These are phyloP conservation scores for Lentinula detonsa DNA, from an alignment of 768 basidiomycete genomes.

Conservation along the genomic window DNA sequence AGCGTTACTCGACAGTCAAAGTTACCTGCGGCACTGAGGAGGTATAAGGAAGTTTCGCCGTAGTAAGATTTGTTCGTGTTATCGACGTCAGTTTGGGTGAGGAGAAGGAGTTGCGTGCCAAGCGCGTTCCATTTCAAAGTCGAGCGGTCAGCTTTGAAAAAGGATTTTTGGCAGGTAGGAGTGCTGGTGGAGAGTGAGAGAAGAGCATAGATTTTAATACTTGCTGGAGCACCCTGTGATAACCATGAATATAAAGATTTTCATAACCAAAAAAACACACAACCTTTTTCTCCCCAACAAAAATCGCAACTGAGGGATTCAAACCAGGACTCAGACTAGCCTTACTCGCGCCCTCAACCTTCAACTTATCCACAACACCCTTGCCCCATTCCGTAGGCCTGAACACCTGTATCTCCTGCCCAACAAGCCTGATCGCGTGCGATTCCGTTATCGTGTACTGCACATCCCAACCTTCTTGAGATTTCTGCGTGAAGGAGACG, in stretches of 20 bases:
- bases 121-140: slow-evolving; percentile 95
- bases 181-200: slow-evolving; percentile 39
- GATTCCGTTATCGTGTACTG: slow-evolving; percentile 90
- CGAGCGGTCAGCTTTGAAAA: slow-evolving; percentile 92
- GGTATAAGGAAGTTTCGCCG: slow-evolving; percentile 93
- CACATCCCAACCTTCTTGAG: slow-evolving; percentile 85
- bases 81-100: slow-evolving; percentile 96
- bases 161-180: slow-evolving; percentile 85
- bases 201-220: slow-evolving; percentile 79
- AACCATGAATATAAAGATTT: background rate
- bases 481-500: slow-evolving; percentile 83
- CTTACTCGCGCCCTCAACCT: slow-evolving; percentile 75
- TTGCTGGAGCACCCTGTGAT: slow-evolving; percentile 77
- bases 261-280: slow-evolving; percentile 21
- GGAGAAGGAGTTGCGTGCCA: slow-evolving; percentile 85
- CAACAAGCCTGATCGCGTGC: slow-evolving; percentile 76
- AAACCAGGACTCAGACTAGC: slow-evolving; percentile 76
- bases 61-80: slow-evolving; percentile 97
- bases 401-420: slow-evolving; percentile 79
- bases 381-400: slow-evolving; percentile 74
- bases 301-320: slow-evolving; percentile 87
- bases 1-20: slow-evolving; percentile 86
- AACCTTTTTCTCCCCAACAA: slow-evolving; percentile 86
- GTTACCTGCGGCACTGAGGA: slow-evolving; percentile 87
- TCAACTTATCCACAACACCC: slow-evolving; percentile 77